Percentiles rank a stretch among this genome's conserved stretches.
These are phyloP conservation scores for Grammothele lineata DNA, from an alignment of 768 basidiomycete species.

Conservation along the genomic window DNA sequence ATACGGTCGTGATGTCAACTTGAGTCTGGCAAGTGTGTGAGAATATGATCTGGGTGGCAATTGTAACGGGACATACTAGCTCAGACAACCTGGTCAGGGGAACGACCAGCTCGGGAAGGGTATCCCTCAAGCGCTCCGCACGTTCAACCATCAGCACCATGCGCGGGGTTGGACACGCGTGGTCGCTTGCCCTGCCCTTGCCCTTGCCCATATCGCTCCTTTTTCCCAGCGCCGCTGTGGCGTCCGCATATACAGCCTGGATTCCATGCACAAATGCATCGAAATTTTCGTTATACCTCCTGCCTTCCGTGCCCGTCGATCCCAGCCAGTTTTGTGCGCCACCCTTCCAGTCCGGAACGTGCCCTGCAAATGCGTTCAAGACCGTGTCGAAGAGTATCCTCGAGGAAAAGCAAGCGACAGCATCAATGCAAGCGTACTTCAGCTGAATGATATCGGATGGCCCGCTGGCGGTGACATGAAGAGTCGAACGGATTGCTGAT, in stretches of 20 bases:
- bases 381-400: constrained; percentile 64
- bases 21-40: constrained; percentile 41
- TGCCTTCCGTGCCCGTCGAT: constrained; percentile 26
- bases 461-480: constrained; percentile 24
- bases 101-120: constrained; percentile 60
- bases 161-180: constrained; percentile 28
- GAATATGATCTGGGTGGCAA: background rate
- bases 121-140: constrained; percentile 63
- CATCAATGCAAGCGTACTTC: constrained; percentile 46
- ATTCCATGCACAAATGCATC: constrained; percentile 73
- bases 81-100: constrained; percentile 71
- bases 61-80: constrained; percentile 42
- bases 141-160: constrained; percentile 63
- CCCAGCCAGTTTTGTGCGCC: constrained; percentile 58
- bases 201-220: constrained; percentile 24
- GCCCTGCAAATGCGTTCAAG: constrained; percentile 55
- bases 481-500: constrained; percentile 36
- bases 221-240: background rate
- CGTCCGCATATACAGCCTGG: constrained; percentile 24
- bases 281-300: constrained; percentile 58
- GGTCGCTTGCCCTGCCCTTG: constrained; percentile 25
- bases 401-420: constrained; percentile 55
- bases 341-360: constrained; percentile 53
- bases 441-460: constrained; percentile 20
- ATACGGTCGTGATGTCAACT: constrained; percentile 54